Base-by-base conservation (phyloP, 2,329 filamentous ascomycete genomes). In the Aspergillus eucalypticola region DNA sequence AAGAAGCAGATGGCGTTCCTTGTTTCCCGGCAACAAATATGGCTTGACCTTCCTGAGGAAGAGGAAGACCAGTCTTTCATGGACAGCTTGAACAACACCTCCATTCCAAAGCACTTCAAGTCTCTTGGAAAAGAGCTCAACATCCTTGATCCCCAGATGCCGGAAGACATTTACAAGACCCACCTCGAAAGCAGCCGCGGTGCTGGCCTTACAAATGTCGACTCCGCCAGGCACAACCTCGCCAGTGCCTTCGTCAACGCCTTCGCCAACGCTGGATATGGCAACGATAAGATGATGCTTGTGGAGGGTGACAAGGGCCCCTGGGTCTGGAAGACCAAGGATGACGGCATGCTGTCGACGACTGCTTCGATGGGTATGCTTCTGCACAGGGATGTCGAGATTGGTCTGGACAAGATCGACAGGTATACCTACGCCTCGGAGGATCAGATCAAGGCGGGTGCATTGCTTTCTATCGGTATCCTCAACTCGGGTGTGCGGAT, bases 251-350 rank as follows among this genome's bases (percentile, higher is more conserved):
- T 99, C 68, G 96, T 99, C 65, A 99, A 99, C 72, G 91, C 90
- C 0, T 98, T 99, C 71, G 92, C 95, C 64, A 99, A 99, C 69
- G 93, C 95, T 56, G 95, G 95, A 32, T 99, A 92, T 69, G 91
- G 92, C 46, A 90, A 93, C 60, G 95, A 99, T 77, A 98, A 97
- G 83, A 90, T 99, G 86, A 97, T 99, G 94, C 82, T 98, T 60
- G 89, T 92, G 44, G 90, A 95, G 19, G 89, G 91, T 60, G 89
- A 92, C 64, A 96, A 96, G 81, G 88, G 90, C 69, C 91, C 90
- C 64, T 99, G 95, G 94, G 91, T 99, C 4, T 99, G 92, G 92
- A 99, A 98, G 82, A 98, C 96, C 19, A 99, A 99, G 79, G 92
- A 96, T 44, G 93, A 97, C 71, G 95, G 95, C 65, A 96, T 96